Conservation (phyloP, 1,284 basidiomycete genomes). For the Ustilago nuda region DNA sequence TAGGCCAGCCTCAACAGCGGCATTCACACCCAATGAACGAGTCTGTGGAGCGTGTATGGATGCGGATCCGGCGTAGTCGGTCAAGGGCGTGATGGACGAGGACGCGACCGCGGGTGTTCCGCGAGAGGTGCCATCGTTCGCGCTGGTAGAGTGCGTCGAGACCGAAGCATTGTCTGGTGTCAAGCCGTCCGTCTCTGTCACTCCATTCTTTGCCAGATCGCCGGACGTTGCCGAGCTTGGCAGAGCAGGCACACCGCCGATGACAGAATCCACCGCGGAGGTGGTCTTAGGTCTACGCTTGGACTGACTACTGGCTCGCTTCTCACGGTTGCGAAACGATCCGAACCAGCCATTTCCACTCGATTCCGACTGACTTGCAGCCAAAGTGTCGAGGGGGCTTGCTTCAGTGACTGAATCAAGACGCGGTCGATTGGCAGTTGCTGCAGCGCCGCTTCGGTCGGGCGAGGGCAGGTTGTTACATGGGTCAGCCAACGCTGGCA, state of each 20-base stretch:
- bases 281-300: constrained; percentile 41
- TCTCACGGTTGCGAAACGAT: constrained; percentile 48
- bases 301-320: constrained; percentile 44
- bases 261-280: constrained; percentile 25
- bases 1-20: constrained; percentile 7
- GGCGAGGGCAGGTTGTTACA: constrained; percentile 30
- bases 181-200: constrained; percentile 10
- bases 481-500: constrained; percentile 19
- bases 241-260: constrained; percentile 5
- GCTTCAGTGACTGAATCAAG: constrained; percentile 42
- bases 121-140: constrained; percentile 29
- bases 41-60: constrained; percentile 9
- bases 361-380: constrained; percentile 17
- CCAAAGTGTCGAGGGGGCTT: constrained; percentile 16
- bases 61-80: constrained; percentile 16
- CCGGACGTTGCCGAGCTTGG: constrained; percentile 15
- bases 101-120: constrained; percentile 16
- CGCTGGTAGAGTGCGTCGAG: constrained; percentile 40
- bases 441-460: constrained; percentile 26
- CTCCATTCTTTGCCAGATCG: constrained; percentile 17
- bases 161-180: constrained; percentile 38
- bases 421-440: constrained; percentile 26
- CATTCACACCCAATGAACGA: background rate
- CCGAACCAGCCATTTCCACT: constrained; percentile 51
- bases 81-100: constrained; percentile 28